Evolutionary conservation across 1,284 basidiomycete genomes (phyloP).

Genomic region (Phaffia rhodozyma): DNA sequence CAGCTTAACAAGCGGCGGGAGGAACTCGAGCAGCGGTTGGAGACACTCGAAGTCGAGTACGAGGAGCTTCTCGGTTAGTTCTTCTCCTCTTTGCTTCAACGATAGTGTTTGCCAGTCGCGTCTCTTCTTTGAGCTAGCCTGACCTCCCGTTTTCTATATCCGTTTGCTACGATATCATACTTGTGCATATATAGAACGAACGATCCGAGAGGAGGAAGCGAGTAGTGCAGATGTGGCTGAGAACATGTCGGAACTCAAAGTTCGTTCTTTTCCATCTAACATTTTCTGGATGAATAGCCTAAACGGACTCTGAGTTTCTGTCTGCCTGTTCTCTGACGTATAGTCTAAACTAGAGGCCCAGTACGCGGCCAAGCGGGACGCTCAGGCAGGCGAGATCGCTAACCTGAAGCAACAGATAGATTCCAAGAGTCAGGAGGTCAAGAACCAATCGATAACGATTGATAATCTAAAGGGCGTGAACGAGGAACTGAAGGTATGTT

Average conservation of each 20-base stretch:
- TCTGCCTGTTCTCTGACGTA: conserved; percentile 19
- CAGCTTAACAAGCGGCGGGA: conserved; percentile 68
- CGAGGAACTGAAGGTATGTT: conserved; percentile 82
- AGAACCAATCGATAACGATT: conserved; percentile 69
- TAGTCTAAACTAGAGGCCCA: conserved; percentile 89
- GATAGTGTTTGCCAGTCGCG: no score
- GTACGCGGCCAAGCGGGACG: conserved; percentile 82
- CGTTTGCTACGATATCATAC: background rate
- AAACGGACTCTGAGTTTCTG: conserved; percentile 15
- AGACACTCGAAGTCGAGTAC: conserved; percentile 78
- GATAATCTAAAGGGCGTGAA: conserved; percentile 93
- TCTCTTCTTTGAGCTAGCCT: conserved; percentile 7
- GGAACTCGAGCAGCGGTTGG: conserved; percentile 74
- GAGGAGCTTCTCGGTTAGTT: conserved; percentile 79
- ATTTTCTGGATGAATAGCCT: background rate
- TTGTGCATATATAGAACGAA: conserved; percentile 50
- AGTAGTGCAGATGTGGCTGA: conserved; percentile 66
- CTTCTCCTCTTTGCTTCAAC: background rate
- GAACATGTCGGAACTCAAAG: conserved; percentile 81
- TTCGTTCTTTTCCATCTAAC: conserved; percentile 31
- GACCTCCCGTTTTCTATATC: background rate
- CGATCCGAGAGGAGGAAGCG: conserved; percentile 67
- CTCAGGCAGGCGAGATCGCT: conserved; percentile 71
- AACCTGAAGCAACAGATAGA: conserved; percentile 89
- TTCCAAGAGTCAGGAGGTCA: conserved; percentile 70